A percentile compares a stretch with the other conserved stretches of the same genome.
phyloP scores from a whole-genome alignment of 2,329 filamentous ascomycete species.

The Penicillium glabrum region DNA sequence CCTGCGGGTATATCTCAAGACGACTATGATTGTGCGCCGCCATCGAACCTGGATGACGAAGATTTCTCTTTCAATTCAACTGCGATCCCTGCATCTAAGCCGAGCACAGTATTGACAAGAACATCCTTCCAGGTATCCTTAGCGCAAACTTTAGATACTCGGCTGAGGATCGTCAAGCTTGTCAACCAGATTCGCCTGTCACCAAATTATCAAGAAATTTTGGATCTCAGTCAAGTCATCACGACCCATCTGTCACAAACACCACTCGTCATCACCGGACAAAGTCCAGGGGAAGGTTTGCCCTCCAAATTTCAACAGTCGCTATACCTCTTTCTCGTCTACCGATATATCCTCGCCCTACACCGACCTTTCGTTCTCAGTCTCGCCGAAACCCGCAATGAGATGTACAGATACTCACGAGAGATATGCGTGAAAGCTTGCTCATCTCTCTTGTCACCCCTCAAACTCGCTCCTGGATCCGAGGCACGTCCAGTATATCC shows the following conservation, averaged over 20 bases:
- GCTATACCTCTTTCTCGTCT: slow-evolving; percentile 3
- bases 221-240: not conserved
- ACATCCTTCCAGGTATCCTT: not conserved
- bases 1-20: not conserved
- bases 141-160: not conserved
- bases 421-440: not conserved
- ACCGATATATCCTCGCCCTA: slow-evolving; percentile 4
- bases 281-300: not conserved
- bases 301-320: not conserved
- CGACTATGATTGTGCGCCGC: slow-evolving; percentile 3
- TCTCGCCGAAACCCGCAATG: not conserved
- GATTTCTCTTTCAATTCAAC: not conserved
- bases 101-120: not conserved
- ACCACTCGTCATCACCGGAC: not conserved
- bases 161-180: not conserved
- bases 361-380: slow-evolving; percentile 3
- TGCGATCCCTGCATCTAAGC: not conserved
- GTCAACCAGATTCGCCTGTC: not conserved
- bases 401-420: not conserved
- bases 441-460: not conserved
- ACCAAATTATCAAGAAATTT: not conserved
- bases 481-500: not conserved
- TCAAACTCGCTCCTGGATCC: not conserved
- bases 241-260: not conserved
- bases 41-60: slow-evolving; percentile 8